Evolutionary conservation across 768 basidiomycete genomes (phyloP).

Genomic region (Boletales sp.): DNA sequence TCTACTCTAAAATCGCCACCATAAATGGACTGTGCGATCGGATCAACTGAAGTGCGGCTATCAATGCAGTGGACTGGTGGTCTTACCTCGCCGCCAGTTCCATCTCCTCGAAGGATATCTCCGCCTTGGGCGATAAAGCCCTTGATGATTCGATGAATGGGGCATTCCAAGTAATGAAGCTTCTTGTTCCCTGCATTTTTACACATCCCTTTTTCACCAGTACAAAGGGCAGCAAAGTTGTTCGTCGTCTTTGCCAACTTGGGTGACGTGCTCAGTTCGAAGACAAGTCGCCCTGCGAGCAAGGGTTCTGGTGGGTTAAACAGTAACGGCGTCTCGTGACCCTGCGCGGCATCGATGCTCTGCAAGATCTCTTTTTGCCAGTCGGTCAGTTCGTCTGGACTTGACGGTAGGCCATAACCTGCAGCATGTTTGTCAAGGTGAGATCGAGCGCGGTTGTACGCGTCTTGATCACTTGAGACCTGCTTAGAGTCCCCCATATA

Average conservation of each 20-base stretch:
- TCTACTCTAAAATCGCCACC: conserved; percentile 50
- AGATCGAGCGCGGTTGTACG: conserved; percentile 34
- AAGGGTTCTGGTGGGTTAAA: conserved; percentile 38
- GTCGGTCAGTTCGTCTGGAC: conserved; percentile 37
- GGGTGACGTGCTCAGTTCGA: conserved; percentile 36
- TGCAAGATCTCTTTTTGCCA: conserved; percentile 47
- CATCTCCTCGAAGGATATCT: conserved; percentile 50
- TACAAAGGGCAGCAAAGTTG: conserved; percentile 49
- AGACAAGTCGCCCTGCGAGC: conserved; percentile 38
- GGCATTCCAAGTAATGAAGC: conserved; percentile 41
- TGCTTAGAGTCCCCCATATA: conserved; percentile 36
- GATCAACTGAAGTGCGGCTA: conserved; percentile 4
- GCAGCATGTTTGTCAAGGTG: conserved; percentile 34
- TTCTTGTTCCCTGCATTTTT: conserved; percentile 45
- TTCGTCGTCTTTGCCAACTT: conserved; percentile 43
- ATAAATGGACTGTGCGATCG: conserved; percentile 37
- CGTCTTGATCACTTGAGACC: conserved; percentile 21
- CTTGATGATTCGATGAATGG: conserved; percentile 45
- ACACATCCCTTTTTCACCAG: conserved; percentile 41
- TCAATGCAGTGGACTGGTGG: not conserved
- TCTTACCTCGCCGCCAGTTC: conserved; percentile 51
- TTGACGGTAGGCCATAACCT: conserved; percentile 41
- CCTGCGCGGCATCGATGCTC: conserved; percentile 33
- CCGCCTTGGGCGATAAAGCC: conserved; percentile 54
- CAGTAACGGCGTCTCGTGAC: conserved; percentile 27